Evolutionary conservation across 129 eudicot genomes (phyloP), one percentile per base, ranked within the genome.

Genomic region (Chrysanthemum lavandulifolium): DNA sequence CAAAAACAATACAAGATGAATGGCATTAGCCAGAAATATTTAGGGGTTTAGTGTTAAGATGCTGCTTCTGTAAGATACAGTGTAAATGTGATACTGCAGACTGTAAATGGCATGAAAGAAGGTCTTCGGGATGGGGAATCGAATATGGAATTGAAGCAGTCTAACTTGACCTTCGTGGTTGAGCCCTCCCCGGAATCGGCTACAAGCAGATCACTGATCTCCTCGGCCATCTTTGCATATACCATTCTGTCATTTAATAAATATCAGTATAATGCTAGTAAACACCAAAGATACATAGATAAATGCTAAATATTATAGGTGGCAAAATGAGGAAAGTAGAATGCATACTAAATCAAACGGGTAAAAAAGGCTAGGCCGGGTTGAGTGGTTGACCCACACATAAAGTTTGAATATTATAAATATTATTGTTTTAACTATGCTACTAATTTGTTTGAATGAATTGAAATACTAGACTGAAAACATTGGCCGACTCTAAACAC

Each of bases 201-300:
- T 50, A 95, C 71, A 19, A 95, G 97, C 85, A 90, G 73, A 78
- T 79, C 90, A 75, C 89, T 73, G 31, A 90, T 82, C 71, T 90
- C 97, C 72, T 90, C 94, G 3, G 96, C 96, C 99, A 95, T 95
- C 81, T 86, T 95, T 65, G 97, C 88, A 74, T 88, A 90, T 65
- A 82, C 97, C 61, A 82, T 91, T 75, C 97, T 95, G 84, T 65
- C 15, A 6, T 40, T 49, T 15, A 9, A 61, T 53, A 9, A 19
- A 65, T 0, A 55, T 19, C 29, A 53, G n/a, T 15, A 63, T 10
- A 11, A 55, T 19, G n/a, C 45, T 54, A 29, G 1, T 16, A 15
- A 36, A 61, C 10, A 65, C 5, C 29, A 31, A 68, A 63, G 19
- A 10, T 23, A 56, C 2, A 9, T 36, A 7, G 23, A 21, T 40